Evolutionary conservation across 2,329 filamentous ascomycete species (phyloP).

Genomic region (Pseudogymnoascus destructans): DNA sequence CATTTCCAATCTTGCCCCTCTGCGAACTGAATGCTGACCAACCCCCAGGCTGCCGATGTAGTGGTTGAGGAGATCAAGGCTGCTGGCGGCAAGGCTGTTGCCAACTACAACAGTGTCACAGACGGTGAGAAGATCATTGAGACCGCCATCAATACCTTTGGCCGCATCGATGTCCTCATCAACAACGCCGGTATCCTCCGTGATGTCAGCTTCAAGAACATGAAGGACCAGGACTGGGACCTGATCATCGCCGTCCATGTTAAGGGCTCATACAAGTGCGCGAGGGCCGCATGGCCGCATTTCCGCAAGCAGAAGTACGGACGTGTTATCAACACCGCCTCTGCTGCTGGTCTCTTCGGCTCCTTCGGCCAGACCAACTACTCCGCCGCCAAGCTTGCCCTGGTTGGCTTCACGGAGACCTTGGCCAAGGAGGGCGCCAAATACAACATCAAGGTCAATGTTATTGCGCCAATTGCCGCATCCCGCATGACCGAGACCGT

Average conservation of each 20-base stretch:
- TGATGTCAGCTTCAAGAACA: conserved; percentile 96
- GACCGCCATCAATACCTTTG: conserved; percentile 66
- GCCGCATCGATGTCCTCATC: conserved; percentile 85
- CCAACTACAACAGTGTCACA: conserved; percentile 94
- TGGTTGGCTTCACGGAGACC: conserved; percentile 96
- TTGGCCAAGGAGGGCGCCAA: conserved; percentile 94
- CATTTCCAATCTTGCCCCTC: neutral
- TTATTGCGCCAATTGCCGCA: conserved; percentile 88
- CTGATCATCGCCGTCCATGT: conserved; percentile 87
- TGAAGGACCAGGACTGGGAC: conserved; percentile 96
- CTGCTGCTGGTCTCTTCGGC: conserved; percentile 89
- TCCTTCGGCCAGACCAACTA: conserved; percentile 96
- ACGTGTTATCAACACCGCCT: conserved; percentile 89
- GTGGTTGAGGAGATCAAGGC: conserved; percentile 74
- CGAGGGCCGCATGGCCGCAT: conserved; percentile 88
- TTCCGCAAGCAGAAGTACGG: conserved; percentile 99
- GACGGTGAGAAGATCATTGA: conserved; percentile 90
- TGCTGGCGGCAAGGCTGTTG: conserved; percentile 86
- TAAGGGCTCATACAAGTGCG: conserved; percentile 87
- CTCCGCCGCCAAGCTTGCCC: conserved; percentile 86
- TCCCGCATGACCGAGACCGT: conserved; percentile 92
- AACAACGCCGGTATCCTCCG: conserved; percentile 94
- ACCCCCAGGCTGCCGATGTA: conserved; percentile 58
- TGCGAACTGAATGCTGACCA: neutral
- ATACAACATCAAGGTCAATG: conserved; percentile 95